Evolutionary conservation across 2,329 filamentous ascomycete genomes (phyloP), one percentile per base, ranked within the genome.

Genomic region (Fusarium musae): DNA sequence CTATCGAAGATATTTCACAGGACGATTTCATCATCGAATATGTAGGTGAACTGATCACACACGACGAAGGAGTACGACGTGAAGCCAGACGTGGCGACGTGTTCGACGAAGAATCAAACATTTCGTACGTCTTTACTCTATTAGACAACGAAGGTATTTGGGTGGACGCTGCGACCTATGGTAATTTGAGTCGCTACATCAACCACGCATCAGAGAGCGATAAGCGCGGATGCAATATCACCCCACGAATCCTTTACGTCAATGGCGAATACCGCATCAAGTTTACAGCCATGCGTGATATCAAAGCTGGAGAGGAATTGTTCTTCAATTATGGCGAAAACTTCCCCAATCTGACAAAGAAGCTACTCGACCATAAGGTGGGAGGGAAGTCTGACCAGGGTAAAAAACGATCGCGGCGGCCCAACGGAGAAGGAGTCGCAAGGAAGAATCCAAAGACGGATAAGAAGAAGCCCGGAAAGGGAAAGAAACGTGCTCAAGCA

Each of bases 21-120:
- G 90, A 91, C 59, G 91, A 93, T n/a, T 96, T 93, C 74, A 86
- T 96, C 23, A 92, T 93, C 37, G 94, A 96, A 79, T 96, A 96
- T 79, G 90, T 90, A 4, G 94, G 94, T 52, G 94, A 96, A 79
- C 85, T 94, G 16, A 91, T 96, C 64, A 91, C 89, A 9, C 87
- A 89, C 43, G 87, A 90, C 53, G 93, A 95, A 79, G 90, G 90
- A 7, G 89, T 93, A 30, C 88, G 93, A 7, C 87, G 93, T 42
- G 91, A 92, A 66, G 88, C 89, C 13, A 81, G 88, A 5, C 87
- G 88, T 5, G 88, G 88, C 37, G 87, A 90, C 61, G 87, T 89
- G 11, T 91, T 91, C 63, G 87, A 92, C 61, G 86, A 88, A 63
- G 82, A 86, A 49, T 87, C 88, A 28, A 88, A 89, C 74, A 87